Base-by-base conservation (phyloP, 805 yeast species). In the Candida coleopterorum region DNA sequence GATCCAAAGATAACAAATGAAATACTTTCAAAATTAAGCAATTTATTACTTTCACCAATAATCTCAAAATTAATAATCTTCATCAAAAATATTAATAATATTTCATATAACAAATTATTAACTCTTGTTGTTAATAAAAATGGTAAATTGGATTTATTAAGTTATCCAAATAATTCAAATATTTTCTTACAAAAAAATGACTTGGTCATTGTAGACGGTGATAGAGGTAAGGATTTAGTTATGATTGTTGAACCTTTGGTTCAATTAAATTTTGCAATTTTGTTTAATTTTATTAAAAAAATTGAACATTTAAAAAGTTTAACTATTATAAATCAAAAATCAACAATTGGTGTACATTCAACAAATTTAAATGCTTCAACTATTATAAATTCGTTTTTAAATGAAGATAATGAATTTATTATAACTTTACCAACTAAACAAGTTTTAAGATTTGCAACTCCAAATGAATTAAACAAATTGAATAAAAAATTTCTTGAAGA, bases 141-240 rank as follows among this genome's bases (percentile, higher is more conserved):
- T 40, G 84, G 85, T 14, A 78, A 80, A 53, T 64, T 81, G 47
- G 94, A 85, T 55, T 70, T 84, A 21, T 65, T 82, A 27, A 78
- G 86, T 2, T 74, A 78, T 23, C 84, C 87, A 3, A 71, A 72
- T 40, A 75, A 74, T 47, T 74, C 87, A 10, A 82, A 81, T 48
- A 62, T 84, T 34, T 58, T 59, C 34, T 62, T 84, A 41, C 71
- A 68, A 42, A 67, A 74, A 30, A 68, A 75, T 38, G 93, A 85
- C 56, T 67, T 84, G 50, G 84, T 83, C 8, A 77, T 84, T 14
- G 81, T 82, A 39, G 93, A 85, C 59, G 94, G 93, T 37, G 94
- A 85, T 54, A 68, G 93, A 43, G 94, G 94, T 20, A 81, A 81
- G 49, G 94, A 85, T 56, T 57, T 85, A 44, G 90, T 80, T 8